These are phyloP conservation scores for Moniliophthora roreri DNA, from an alignment of 1,284 basidiomycete genomes.

Conservation along the genomic window DNA sequence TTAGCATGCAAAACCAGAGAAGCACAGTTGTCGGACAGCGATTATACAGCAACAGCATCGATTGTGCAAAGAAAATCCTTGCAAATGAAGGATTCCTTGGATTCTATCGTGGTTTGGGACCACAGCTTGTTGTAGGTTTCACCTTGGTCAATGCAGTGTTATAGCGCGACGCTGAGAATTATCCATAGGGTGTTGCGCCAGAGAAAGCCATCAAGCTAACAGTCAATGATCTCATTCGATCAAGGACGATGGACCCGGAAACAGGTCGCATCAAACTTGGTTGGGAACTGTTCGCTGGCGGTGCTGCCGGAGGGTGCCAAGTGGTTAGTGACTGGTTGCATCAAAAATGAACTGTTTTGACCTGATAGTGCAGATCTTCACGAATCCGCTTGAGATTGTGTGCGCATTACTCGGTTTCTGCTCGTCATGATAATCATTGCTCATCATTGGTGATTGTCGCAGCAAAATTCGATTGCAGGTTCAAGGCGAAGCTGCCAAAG, in stretches of 20 bases:
- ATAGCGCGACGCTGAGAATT: slow-evolving; percentile 5
- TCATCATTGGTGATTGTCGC: slow-evolving; percentile 13
- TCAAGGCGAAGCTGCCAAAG: slow-evolving; percentile 91
- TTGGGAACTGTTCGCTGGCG: slow-evolving; percentile 93
- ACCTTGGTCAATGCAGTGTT: not conserved
- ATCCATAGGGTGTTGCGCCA: slow-evolving; percentile 88
- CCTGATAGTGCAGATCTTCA: slow-evolving; percentile 69
- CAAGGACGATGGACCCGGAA: slow-evolving; percentile 86
- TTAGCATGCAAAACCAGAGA: slow-evolving; percentile 96
- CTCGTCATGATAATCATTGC: slow-evolving; percentile 1
- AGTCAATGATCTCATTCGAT: slow-evolving; percentile 91
- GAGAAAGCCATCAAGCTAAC: slow-evolving; percentile 98
- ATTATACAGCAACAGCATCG: slow-evolving; percentile 91
- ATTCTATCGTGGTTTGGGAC: slow-evolving; percentile 95
- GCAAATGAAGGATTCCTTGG: slow-evolving; percentile 92
- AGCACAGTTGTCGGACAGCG: slow-evolving; percentile 93
- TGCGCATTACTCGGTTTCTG: slow-evolving; percentile 35
- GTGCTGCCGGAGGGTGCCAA: slow-evolving; percentile 94
- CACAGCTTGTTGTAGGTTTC: slow-evolving; percentile 82
- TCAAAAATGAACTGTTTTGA: slow-evolving; percentile 8
- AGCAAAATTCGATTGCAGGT: slow-evolving; percentile 97
- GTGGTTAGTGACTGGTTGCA: slow-evolving; percentile 54
- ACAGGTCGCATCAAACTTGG: slow-evolving; percentile 86
- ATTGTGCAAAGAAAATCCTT: slow-evolving; percentile 94
- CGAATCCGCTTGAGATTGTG: slow-evolving; percentile 95